Evolutionary conservation across 2,329 filamentous ascomycete genomes (phyloP).

Genomic region (Coniochaeta sp.): DNA sequence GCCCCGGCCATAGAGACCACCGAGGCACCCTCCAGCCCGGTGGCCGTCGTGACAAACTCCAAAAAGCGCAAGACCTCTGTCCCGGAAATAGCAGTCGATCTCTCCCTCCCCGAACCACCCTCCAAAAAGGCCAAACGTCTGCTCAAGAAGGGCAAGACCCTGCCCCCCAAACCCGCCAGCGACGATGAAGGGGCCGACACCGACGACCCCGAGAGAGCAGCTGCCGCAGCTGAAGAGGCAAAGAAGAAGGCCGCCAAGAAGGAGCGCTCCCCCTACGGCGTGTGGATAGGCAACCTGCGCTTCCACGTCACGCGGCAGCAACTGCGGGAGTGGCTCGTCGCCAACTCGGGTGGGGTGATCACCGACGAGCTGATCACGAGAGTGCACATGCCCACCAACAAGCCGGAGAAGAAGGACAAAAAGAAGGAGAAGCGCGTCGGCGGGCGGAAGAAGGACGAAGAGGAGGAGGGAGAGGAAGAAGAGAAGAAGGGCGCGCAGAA

Average conservation of each 20-base stretch:
- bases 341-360: constrained; percentile 60
- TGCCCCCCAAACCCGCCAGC: constrained; percentile 37
- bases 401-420: constrained; percentile 24
- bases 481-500: constrained; percentile 54
- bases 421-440: constrained; percentile 14
- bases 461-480: too few species aligned
- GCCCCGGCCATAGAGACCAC: not conserved
- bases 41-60: constrained; percentile 21
- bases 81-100: constrained; percentile 81
- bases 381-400: constrained; percentile 67
- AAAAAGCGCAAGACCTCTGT: constrained; percentile 68
- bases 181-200: constrained; percentile 33
- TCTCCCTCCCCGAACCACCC: constrained; percentile 82
- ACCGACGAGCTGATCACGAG: constrained; percentile 70
- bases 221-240: constrained; percentile 26
- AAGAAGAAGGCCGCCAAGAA: constrained; percentile 30
- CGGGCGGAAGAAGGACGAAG: constrained; percentile 12
- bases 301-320: constrained; percentile 71
- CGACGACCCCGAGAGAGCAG: constrained; percentile 25
- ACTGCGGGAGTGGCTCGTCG: constrained; percentile 72
- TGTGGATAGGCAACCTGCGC: constrained; percentile 96
- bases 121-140: constrained; percentile 90
- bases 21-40: not conserved
- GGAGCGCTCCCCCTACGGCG: constrained; percentile 69
- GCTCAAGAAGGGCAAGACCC: constrained; percentile 73